Evolutionary conservation across 192 early-diverging fungal genomes (phyloP).

Genomic region (Coemansia sp.): DNA sequence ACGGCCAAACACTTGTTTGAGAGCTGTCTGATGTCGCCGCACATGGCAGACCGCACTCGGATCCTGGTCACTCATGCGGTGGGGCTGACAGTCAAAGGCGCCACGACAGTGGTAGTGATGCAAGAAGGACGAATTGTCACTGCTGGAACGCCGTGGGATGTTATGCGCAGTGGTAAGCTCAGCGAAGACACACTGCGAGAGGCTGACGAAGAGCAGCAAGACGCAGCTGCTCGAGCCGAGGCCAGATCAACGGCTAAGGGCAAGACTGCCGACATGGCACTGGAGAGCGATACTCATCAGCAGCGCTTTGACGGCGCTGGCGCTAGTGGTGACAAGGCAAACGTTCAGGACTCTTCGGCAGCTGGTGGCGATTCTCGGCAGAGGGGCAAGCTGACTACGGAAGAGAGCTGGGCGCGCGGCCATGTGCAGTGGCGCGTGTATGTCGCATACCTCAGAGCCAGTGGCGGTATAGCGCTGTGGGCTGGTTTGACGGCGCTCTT

Average conservation of each 20-base stretch:
- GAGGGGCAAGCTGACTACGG: conserved; percentile 68
- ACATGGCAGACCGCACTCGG: conserved; percentile 77
- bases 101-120: conserved; percentile 68
- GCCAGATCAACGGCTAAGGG: conserved; percentile 23
- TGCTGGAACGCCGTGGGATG: conserved; percentile 64
- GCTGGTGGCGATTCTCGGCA: neutral
- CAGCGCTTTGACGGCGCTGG: conserved; percentile 31
- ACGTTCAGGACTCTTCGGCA: conserved; percentile 25
- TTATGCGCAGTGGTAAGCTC: conserved; percentile 65
- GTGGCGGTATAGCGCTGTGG: conserved; percentile 69
- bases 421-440: conserved; percentile 77
- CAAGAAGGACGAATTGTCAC: conserved; percentile 70
- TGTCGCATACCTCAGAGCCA: conserved; percentile 68
- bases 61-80: conserved; percentile 84
- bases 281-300: conserved; percentile 10
- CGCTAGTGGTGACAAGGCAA: conserved; percentile 40
- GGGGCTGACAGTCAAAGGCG: conserved; percentile 67
- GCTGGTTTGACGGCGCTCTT: conserved; percentile 41
- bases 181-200: conserved; percentile 72
- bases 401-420: conserved; percentile 81
- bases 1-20: conserved; percentile 82
- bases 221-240: conserved; percentile 23
- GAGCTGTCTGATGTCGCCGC: conserved; percentile 83
- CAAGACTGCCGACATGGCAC: conserved; percentile 28
- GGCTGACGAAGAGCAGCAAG: conserved; percentile 57